Evolutionary conservation across 2,329 filamentous ascomycete species (phyloP).

Genomic region (Fusarium lateritium): DNA sequence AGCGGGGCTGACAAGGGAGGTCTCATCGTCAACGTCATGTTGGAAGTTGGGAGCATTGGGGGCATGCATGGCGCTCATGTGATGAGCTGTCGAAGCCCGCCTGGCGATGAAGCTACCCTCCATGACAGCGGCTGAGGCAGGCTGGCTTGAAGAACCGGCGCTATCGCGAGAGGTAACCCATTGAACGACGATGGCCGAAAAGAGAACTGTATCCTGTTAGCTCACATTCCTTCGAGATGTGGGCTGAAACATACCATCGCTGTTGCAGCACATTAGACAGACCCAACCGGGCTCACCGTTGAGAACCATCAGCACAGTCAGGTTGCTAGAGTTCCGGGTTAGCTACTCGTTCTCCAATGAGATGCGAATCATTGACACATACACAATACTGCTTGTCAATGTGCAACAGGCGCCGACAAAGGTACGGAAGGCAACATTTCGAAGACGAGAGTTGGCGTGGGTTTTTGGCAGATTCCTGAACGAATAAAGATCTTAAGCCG

Average conservation of each 20-base stretch:
- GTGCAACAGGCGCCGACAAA: slow-evolving; percentile 72
- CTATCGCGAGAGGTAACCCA: slow-evolving; percentile 69
- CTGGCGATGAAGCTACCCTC: slow-evolving; percentile 31
- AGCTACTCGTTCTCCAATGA: slow-evolving; percentile 4
- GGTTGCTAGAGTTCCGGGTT: slow-evolving; percentile 60
- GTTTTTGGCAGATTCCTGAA: slow-evolving; percentile 64
- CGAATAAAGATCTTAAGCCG: slow-evolving; percentile 65
- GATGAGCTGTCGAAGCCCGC: slow-evolving; percentile 20
- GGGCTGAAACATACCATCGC: slow-evolving; percentile 64
- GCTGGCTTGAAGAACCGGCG: slow-evolving; percentile 52
- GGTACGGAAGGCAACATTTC: slow-evolving; percentile 69
- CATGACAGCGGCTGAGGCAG: slow-evolving; percentile 19
- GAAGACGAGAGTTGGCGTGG: slow-evolving; percentile 60
- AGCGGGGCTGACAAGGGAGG: slow-evolving; percentile 45
- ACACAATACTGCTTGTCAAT: slow-evolving; percentile 71
- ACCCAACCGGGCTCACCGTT: slow-evolving; percentile 76
- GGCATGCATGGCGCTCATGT: slow-evolving; percentile 15
- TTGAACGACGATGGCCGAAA: slow-evolving; percentile 73
- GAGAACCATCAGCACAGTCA: slow-evolving; percentile 70
- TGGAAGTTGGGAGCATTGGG: slow-evolving; percentile 29
- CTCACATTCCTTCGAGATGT: background rate
- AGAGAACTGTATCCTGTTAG: slow-evolving; percentile 63
- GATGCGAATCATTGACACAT: slow-evolving; percentile 40
- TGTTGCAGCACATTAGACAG: slow-evolving; percentile 76
- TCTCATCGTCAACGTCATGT: slow-evolving; percentile 47